Conservation (phyloP, 1,284 basidiomycete genomes). For the Apiotrichum sp. region DNA sequence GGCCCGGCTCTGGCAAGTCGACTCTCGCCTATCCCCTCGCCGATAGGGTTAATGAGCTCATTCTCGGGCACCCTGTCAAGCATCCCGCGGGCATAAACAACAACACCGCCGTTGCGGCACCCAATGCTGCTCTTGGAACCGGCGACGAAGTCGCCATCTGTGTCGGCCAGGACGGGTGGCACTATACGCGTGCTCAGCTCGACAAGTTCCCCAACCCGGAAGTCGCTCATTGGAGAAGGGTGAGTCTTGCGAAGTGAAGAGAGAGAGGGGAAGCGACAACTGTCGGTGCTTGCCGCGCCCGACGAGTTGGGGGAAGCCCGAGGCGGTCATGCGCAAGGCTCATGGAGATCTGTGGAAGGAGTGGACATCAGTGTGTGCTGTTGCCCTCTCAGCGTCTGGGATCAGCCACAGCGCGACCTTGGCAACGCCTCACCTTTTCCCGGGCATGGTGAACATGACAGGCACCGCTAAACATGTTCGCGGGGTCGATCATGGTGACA, state of each 20-base stretch:
- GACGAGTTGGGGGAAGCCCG: too few species aligned
- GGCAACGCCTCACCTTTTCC: too few species aligned
- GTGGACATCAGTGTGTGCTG: too few species aligned
- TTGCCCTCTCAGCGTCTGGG: too few species aligned
- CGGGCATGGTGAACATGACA: too few species aligned
- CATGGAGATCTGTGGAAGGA: too few species aligned
- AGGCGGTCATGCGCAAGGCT: too few species aligned
- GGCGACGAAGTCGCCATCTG: conserved; percentile 37
- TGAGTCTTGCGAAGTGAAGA: conserved; percentile 5
- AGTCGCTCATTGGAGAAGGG: conserved; percentile 63
- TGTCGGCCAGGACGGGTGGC: conserved; percentile 53
- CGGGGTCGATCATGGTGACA: too few species aligned
- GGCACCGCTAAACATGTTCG: too few species aligned
- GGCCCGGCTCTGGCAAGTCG: conserved; percentile 52
- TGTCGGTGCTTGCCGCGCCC: too few species aligned
- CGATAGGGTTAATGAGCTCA: conserved; percentile 35
- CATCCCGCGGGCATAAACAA: not conserved
- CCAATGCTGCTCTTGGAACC: not conserved
- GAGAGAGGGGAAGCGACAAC: too few species aligned
- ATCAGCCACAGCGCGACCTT: too few species aligned
- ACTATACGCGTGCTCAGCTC: conserved; percentile 46
- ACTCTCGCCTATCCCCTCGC: conserved; percentile 48
- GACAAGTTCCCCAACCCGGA: conserved; percentile 54
- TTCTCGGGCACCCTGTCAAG: conserved; percentile 12
- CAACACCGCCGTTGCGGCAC: conserved; percentile 6